phyloP scores from a whole-genome alignment of 352 stramenopile species.

The Globisporangium canariense region DNA sequence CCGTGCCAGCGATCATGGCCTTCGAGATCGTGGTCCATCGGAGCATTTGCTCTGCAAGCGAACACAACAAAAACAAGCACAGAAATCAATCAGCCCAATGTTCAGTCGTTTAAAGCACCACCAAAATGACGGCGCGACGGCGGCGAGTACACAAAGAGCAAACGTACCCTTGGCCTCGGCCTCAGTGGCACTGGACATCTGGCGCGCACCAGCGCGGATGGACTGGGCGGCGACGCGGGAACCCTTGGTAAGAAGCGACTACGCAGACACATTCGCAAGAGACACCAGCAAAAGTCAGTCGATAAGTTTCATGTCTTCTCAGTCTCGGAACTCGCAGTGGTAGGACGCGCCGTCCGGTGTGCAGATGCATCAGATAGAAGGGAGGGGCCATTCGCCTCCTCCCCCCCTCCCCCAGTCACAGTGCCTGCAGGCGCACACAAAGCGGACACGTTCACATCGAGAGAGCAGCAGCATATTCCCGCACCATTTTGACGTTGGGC shows the following conservation, averaged over 20 bases:
- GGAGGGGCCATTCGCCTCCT: not conserved
- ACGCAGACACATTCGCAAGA: conserved; percentile 1
- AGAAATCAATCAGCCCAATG: conserved; percentile 1
- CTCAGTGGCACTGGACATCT: conserved; percentile 82
- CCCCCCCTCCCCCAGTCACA: not conserved
- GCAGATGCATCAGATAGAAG: not conserved
- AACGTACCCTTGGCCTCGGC: conserved; percentile 73
- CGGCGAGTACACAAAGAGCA: not conserved
- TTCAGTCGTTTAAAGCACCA: conserved; percentile 8
- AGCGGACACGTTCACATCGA: not conserved
- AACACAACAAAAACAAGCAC: not conserved
- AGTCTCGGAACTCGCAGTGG: not conserved
- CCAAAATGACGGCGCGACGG: conserved; percentile 4
- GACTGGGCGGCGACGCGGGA: conserved; percentile 49
- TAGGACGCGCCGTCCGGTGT: not conserved
- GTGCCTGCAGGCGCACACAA: not conserved
- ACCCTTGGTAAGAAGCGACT: conserved; percentile 70
- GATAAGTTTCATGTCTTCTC: not conserved
- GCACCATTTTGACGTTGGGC: conserved; percentile 20
- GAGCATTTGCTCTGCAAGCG: conserved; percentile 67
- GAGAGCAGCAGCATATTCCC: not conserved
- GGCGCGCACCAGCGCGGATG: conserved; percentile 51
- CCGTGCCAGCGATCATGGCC: conserved; percentile 68
- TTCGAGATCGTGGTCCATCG: conserved; percentile 85
- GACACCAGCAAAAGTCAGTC: not conserved